Evolutionary conservation across 2,329 filamentous ascomycete genomes (phyloP), one percentile per base, ranked within the genome.

Genomic region (Leptoxyphium fumago): DNA sequence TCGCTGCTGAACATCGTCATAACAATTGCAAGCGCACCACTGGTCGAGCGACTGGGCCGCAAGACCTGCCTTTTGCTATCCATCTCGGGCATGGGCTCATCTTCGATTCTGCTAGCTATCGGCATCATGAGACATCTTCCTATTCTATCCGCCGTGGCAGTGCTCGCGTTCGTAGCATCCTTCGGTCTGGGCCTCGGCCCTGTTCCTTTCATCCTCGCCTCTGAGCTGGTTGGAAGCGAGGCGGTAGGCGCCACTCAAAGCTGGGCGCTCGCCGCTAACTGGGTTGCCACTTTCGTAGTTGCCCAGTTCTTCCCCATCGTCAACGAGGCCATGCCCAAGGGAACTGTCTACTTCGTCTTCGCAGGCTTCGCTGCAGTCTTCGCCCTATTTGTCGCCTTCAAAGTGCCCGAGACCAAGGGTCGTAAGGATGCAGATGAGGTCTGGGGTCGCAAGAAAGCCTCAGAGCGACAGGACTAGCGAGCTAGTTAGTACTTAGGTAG

Each of bases 301-400:
- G 88, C 89, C 0, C 87, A 95, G 55, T 94, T 94, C 65, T 95
- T 98, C 69, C 89, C 91, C 0, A 74, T 95, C 15, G 63, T 94
- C 48, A 93, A 94, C 58, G 75, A 77, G 38, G 75, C 74, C 2
- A 65, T 95, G 42, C 88, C 84, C 0, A 82, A 80, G 2, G 88
- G 89, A 1, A 84, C 81, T 68, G 82, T 91, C 0, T 98, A 94
- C 60, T 94, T 91, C 59, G 71, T 94, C n/a, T 98, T 98, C 62
- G 79, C 86, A 0, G 80, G 61, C 0, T 65, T 94, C 47, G 87
- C 86, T 0, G 68, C 70, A 0, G 54, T 82, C 1, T 83, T 82
- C 44, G 81, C 77, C 1, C 47, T 73, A 0, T 94, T 95, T 60
- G 79, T 95, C 18, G 69, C 69, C 8, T 75, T 71, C 65, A 76